These are phyloP conservation scores for Phytomonas serpens DNA, from an alignment of 208 protist genomes.

Conservation along the genomic window DNA sequence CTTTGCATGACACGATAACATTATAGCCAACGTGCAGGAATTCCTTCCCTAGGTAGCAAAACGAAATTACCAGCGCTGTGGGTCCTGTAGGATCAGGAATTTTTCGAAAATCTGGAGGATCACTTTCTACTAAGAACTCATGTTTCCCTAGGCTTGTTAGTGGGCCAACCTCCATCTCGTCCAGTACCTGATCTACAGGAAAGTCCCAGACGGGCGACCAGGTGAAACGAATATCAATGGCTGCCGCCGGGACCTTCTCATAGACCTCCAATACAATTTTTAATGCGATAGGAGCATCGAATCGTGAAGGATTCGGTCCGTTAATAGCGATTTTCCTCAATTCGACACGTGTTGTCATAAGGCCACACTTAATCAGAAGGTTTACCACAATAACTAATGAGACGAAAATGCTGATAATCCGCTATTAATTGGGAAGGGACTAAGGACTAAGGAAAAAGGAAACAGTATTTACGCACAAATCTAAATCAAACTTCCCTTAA, in stretches of 20 bases:
- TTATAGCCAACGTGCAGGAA: conserved; percentile 81
- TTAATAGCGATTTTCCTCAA: conserved; percentile 39
- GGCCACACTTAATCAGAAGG: background rate
- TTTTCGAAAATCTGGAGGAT: conserved; percentile 49
- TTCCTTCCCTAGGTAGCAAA: conserved; percentile 52
- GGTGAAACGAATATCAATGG: conserved; percentile 64
- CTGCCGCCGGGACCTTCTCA: conserved; percentile 30
- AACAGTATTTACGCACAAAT: background rate
- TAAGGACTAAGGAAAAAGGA: background rate
- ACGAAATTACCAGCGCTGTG: conserved; percentile 59
- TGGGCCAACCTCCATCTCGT: conserved; percentile 76
- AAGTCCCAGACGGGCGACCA: conserved; percentile 85
- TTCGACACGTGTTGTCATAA: conserved; percentile 50
- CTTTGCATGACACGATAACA: conserved; percentile 43
- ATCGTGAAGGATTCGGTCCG: conserved; percentile 33
- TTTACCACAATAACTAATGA: background rate
- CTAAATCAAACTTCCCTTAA: too few species aligned
- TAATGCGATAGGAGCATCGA: conserved; percentile 42
- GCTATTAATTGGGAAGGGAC: background rate
- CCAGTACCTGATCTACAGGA: conserved; percentile 65
- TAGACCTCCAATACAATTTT: conserved; percentile 58
- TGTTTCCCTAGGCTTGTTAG: conserved; percentile 48
- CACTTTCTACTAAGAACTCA: conserved; percentile 56
- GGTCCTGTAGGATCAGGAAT: conserved; percentile 78
- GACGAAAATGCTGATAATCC: background rate